Evolutionary conservation across 2,329 filamentous ascomycete genomes (phyloP), one percentile per base, ranked within the genome.

Genomic region (Aspergillus sp.): DNA sequence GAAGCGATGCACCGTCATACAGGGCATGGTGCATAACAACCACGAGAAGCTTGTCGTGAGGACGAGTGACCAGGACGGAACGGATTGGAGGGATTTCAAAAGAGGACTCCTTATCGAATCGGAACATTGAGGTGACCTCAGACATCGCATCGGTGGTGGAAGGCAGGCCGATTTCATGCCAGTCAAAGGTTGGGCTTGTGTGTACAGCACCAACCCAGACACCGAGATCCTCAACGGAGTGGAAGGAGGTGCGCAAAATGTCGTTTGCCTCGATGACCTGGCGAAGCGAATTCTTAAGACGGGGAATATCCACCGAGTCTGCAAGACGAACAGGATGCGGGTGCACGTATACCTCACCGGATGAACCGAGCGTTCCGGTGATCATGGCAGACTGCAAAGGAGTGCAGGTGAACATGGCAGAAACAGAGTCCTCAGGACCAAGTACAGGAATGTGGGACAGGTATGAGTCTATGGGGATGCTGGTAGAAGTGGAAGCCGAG

Each of bases 311-410:
- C 3, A 79, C 60, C 0, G 62, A 50, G 0, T 64, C 47, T 0
- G 61, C 46, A 0, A 94, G 65, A 0, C 66, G 52, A 39, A 90
- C 78, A 0, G 67, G 65, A 57, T 94, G 94, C 0, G 75, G 72
- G 51, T 88, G 87, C 60, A 90, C 91, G 59, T 95, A 95, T 0
- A 84, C 68, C 35, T 53, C 46, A 7, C 58, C 53, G 0, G 69
- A 59, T n/a, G 72, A 78, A 6, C 78, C 75, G 32, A 84, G 62
- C 3, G 82, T 82, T 42, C 81, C 77, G 1, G 84, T 83, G 38
- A 94, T 79, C 73, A 95, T 89, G 0, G 88, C 89, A 57, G 89
- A 81, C 59, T 95, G 89, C 1, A 94, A 69, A 0, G 88, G 79
- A 1, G 88, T 91, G 60, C 88, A 94, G 4, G 58, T 51, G 41